phyloP scores from a whole-genome alignment of 2,329 filamentous ascomycete species.

The Pleomassaria siparia region DNA sequence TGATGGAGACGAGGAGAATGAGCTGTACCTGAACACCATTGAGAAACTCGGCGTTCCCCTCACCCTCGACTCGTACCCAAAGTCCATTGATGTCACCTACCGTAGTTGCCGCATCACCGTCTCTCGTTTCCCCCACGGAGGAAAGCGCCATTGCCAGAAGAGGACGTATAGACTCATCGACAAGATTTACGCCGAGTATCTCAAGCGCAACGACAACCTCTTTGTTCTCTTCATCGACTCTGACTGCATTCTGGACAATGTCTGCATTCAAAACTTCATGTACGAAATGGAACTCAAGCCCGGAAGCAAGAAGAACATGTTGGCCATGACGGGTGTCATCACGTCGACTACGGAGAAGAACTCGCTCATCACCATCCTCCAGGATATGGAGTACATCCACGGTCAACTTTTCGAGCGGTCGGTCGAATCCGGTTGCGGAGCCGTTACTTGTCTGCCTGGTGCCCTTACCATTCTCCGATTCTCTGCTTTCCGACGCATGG shows the following conservation, averaged over 20 bases:
- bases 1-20: constrained; percentile 85
- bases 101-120: constrained; percentile 81
- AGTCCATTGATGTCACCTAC: constrained; percentile 88
- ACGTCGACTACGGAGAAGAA: constrained; percentile 90
- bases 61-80: constrained; percentile 75
- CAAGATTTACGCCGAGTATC: constrained; percentile 83
- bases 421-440: constrained; percentile 89
- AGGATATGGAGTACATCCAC: constrained; percentile 98
- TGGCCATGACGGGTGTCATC: constrained; percentile 97
- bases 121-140: constrained; percentile 88
- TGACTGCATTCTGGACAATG: constrained; percentile 87
- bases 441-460: constrained; percentile 91
- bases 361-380: constrained; percentile 84
- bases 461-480: constrained; percentile 95
- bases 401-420: constrained; percentile 95
- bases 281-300: constrained; percentile 98
- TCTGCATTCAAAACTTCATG: constrained; percentile 95
- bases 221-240: constrained; percentile 98
- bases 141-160: constrained; percentile 93
- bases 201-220: constrained; percentile 84
- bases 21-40: constrained; percentile 84
- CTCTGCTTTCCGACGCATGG: constrained; percentile 94
- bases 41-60: constrained; percentile 80
- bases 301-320: constrained; percentile 86
- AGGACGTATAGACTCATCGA: constrained; percentile 91